Evolutionary conservation across 331 rosid species (phyloP).

Genomic region (Prunus yedoensis): DNA sequence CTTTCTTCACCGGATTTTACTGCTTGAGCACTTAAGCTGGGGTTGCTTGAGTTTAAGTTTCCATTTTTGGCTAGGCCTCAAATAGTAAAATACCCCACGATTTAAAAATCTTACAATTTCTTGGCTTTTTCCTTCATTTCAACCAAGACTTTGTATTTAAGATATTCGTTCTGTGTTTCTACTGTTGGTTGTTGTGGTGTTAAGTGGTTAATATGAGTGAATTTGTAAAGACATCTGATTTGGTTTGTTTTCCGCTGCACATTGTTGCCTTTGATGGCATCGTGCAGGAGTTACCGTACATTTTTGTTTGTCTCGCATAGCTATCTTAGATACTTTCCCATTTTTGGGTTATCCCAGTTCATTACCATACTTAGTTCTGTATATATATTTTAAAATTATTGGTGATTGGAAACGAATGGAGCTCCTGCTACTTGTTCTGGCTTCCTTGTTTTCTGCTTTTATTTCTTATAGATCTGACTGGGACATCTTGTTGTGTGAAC

Average conservation of each 20-base stretch:
- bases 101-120: neutral
- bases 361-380: neutral
- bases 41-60: conserved; percentile 14
- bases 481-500: conserved; percentile 10
- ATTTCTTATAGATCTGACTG: conserved; percentile 17
- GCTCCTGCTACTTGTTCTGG: neutral
- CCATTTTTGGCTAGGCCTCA: neutral
- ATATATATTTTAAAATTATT: no score
- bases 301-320: neutral
- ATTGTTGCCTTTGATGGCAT: neutral
- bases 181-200: neutral
- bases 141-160: neutral
- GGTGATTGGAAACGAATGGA: neutral
- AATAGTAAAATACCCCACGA: conserved; percentile 9
- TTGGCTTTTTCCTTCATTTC: neutral
- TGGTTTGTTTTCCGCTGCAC: conserved; percentile 5
- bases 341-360: neutral
- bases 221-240: conserved; percentile 6
- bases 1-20: neutral
- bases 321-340: neutral
- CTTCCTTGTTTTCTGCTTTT: neutral
- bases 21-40: neutral
- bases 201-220: neutral
- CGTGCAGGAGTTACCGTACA: neutral
- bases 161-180: neutral